Conservation (phyloP, 495 filamentous ascomycete species). For the Parathielavia appendiculata region DNA sequence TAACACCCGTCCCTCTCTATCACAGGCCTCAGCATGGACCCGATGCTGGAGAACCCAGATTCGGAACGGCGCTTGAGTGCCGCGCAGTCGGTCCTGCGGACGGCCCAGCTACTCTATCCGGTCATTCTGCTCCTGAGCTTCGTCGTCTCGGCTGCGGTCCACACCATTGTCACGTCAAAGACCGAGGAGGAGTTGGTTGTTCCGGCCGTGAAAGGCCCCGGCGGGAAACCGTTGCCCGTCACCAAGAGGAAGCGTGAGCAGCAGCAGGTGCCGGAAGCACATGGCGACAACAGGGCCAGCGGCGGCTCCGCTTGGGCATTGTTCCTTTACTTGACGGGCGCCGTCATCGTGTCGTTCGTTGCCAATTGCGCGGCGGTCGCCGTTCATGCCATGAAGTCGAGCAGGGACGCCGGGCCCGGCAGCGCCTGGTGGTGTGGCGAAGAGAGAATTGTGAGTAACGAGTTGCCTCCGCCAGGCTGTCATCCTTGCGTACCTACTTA, state of each 20-base stretch:
- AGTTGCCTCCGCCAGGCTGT: background rate
- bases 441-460: slow-evolving; percentile 65
- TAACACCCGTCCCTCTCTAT: slow-evolving; percentile 9
- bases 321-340: slow-evolving; percentile 69
- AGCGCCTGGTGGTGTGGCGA: slow-evolving; percentile 82
- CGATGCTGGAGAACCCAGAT: slow-evolving; percentile 9
- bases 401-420: slow-evolving; percentile 32
- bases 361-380: slow-evolving; percentile 71
- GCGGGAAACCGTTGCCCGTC: slow-evolving; percentile 72
- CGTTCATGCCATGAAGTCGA: slow-evolving; percentile 62
- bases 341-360: slow-evolving; percentile 64
- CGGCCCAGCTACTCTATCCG: slow-evolving; percentile 42
- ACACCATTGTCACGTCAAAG: slow-evolving; percentile 42
- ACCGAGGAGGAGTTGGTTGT: slow-evolving; percentile 39
- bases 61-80: slow-evolving; percentile 26
- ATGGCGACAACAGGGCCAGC: slow-evolving; percentile 35
- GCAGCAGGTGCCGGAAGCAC: slow-evolving; percentile 29
- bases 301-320: slow-evolving; percentile 61
- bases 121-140: slow-evolving; percentile 41
- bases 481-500: background rate
- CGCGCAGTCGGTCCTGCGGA: slow-evolving; percentile 33
- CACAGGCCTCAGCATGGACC: slow-evolving; percentile 30
- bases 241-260: slow-evolving; percentile 44
- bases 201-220: slow-evolving; percentile 55
- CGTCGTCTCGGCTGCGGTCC: slow-evolving; percentile 37